A percentile compares a stretch with the other conserved stretches of the same genome.
phyloP scores from a whole-genome alignment of 257 asterid genomes.

The Primulina huaijiensis region DNA sequence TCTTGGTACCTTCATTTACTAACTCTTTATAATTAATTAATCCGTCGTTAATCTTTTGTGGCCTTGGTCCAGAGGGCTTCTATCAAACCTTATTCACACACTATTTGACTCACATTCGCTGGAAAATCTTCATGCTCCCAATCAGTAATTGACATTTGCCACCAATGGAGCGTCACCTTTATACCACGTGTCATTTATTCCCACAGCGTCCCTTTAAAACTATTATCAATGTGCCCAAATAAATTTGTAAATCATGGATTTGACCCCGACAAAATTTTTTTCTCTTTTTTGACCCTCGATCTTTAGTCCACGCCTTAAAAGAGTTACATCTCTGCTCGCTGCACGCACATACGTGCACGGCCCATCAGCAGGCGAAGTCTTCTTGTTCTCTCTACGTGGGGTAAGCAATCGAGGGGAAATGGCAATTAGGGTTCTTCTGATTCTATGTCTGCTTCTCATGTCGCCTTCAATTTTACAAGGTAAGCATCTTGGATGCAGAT shows the following conservation, averaged over 20 bases:
- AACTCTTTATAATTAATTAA: too few species aligned
- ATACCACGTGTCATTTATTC: neutral
- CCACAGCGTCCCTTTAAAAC: neutral
- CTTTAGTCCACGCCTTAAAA: conserved; percentile 28
- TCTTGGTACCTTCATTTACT: too few species aligned
- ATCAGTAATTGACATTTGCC: neutral
- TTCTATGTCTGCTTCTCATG: conserved; percentile 62
- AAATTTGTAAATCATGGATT: neutral
- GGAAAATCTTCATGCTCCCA: neutral
- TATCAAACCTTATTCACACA: neutral
- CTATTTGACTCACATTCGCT: neutral
- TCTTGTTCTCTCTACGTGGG: conserved; percentile 17
- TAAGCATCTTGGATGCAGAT: conserved; percentile 39
- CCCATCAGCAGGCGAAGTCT: conserved; percentile 2
- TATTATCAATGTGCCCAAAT: neutral
- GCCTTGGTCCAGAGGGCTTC: too few species aligned
- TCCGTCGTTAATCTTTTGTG: too few species aligned
- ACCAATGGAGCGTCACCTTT: neutral
- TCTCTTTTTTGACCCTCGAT: conserved; percentile 25
- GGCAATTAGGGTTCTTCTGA: conserved; percentile 62
- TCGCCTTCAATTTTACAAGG: conserved; percentile 75
- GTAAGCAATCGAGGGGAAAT: conserved; percentile 28
- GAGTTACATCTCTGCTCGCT: too few species aligned
- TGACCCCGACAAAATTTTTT: neutral
- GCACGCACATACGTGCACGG: conserved; percentile 18